phyloP scores from a whole-genome alignment of 163 green algal genomes.

The Chlamydomonas reinhardtii region DNA sequence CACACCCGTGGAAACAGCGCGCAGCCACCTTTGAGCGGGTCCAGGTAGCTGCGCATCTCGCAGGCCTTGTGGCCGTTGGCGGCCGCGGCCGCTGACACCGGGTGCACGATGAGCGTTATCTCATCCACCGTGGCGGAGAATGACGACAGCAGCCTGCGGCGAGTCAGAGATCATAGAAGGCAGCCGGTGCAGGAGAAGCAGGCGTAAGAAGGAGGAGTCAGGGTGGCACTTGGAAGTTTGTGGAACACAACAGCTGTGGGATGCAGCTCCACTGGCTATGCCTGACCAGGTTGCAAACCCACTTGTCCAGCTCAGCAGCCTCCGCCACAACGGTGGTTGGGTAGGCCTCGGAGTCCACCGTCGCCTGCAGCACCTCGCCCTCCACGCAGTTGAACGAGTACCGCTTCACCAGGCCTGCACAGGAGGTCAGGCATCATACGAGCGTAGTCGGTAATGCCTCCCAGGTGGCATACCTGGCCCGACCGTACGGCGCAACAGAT shows the following conservation, averaged over 20 bases:
- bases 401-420: constrained; percentile 79
- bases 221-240: too few relatives aligned
- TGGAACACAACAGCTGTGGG: too few relatives aligned
- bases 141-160: constrained; percentile 74
- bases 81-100: constrained; percentile 1
- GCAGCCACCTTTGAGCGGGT: constrained; percentile 74
- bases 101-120: constrained; percentile 76
- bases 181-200: too few relatives aligned
- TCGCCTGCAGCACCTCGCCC: constrained; percentile 79
- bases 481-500: too few relatives aligned
- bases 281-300: too few relatives aligned
- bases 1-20: neutral
- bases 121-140: constrained; percentile 85
- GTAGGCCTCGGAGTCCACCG: constrained; percentile 72
- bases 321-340: constrained; percentile 74
- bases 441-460: too few relatives aligned
- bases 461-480: too few relatives aligned
- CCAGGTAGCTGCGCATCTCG: constrained; percentile 78
- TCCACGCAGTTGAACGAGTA: constrained; percentile 72
- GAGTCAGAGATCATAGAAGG: too few relatives aligned
- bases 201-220: neutral
- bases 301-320: constrained; percentile 74
- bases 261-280: too few relatives aligned
- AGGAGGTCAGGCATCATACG: neutral
- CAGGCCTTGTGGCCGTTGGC: constrained; percentile 31